These are phyloP conservation scores for Rhodotorula sphaerocarpa DNA, from an alignment of 768 basidiomycete species.

Conservation along the genomic window DNA sequence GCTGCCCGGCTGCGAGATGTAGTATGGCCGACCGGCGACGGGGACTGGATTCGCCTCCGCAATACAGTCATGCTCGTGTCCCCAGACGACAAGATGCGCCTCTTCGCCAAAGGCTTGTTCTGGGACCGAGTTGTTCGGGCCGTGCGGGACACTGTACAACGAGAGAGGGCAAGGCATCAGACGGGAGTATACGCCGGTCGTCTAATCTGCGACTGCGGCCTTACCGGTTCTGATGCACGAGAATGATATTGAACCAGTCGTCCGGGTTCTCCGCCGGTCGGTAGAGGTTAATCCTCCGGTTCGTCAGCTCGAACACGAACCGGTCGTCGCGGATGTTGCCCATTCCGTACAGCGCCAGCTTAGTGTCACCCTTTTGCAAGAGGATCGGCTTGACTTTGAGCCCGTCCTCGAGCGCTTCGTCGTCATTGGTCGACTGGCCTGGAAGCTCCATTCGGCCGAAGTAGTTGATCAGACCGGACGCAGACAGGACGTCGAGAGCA, in stretches of 20 bases:
- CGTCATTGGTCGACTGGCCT: constrained; percentile 51
- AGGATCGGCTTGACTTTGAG: constrained; percentile 85
- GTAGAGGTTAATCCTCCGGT: constrained; percentile 90
- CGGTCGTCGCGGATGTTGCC: constrained; percentile 94
- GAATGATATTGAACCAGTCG: constrained; percentile 87
- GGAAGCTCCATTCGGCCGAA: constrained; percentile 94
- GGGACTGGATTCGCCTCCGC: constrained; percentile 64
- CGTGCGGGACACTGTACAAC: constrained; percentile 70
- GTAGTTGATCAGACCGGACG: constrained; percentile 88
- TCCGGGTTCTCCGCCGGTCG: constrained; percentile 78
- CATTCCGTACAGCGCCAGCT: constrained; percentile 86
- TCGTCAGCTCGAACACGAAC: constrained; percentile 91
- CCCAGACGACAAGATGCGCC: constrained; percentile 90
- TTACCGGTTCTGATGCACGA: constrained; percentile 96
- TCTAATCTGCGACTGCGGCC: too few relatives aligned
- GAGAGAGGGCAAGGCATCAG: neutral
- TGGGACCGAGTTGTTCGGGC: constrained; percentile 86
- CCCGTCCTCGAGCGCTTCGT: constrained; percentile 59
- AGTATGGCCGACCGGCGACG: constrained; percentile 84
- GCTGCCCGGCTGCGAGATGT: constrained; percentile 88
- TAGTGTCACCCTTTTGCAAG: constrained; percentile 61
- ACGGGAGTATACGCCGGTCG: too few relatives aligned
- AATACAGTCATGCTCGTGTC: constrained; percentile 96
- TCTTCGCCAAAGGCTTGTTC: constrained; percentile 96
- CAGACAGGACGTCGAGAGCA: constrained; percentile 88